Conservation (phyloP, 23 red algal species). For the Gracilaria gracilis region DNA sequence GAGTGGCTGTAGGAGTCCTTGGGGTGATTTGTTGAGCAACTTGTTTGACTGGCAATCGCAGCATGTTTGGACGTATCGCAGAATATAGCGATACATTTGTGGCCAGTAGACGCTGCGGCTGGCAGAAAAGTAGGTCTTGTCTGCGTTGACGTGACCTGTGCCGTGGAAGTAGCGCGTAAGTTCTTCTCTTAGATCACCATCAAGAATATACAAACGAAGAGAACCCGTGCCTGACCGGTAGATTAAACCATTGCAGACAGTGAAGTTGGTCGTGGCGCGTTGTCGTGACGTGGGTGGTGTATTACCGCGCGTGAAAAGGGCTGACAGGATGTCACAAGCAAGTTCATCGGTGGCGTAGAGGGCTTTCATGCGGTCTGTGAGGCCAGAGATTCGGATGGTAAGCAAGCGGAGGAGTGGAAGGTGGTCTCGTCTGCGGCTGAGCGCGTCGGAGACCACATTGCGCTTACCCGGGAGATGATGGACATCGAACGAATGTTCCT, state of each 20-base stretch:
- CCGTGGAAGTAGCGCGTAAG: neutral
- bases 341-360: neutral
- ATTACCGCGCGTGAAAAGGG: too few relatives aligned
- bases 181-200: neutral
- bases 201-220: neutral
- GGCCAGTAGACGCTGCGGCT: constrained; percentile 1
- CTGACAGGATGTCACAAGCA: too few relatives aligned
- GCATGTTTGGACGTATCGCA: neutral
- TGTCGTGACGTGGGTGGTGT: too few relatives aligned
- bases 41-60: constrained; percentile 4
- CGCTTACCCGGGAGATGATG: constrained; percentile 6
- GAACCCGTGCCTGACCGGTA: neutral
- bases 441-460: constrained; percentile 11
- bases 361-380: neutral
- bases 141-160: neutral
- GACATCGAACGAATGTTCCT: constrained; percentile 21
- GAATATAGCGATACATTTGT: neutral
- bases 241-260: neutral
- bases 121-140: neutral
- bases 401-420: neutral
- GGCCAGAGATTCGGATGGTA: neutral
- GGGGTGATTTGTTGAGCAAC: neutral
- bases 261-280: neutral
- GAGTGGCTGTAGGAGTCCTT: constrained; percentile 12
- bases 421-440: constrained; percentile 7